phyloP scores from a whole-genome alignment of 257 asterid species.

The Solanum chiquidenum region DNA sequence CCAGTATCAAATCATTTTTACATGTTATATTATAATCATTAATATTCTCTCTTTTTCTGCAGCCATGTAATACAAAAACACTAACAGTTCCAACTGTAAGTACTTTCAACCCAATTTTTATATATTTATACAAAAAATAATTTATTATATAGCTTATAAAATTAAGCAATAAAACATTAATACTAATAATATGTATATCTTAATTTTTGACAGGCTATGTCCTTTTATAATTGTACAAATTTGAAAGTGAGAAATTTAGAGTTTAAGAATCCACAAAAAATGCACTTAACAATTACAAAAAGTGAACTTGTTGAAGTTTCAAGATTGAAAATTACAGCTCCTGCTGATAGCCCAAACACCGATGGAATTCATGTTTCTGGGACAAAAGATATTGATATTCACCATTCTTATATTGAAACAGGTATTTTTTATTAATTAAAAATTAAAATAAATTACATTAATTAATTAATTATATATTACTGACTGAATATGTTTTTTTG shows the following conservation, averaged over 20 bases:
- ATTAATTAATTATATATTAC: too few relatives aligned
- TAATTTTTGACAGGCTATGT: conserved; percentile 48
- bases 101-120: background rate
- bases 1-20: too few relatives aligned
- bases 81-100: conserved; percentile 18
- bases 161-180: background rate
- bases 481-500: background rate
- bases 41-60: background rate
- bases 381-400: conserved; percentile 13
- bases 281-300: conserved; percentile 17
- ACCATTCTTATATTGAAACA: conserved; percentile 13
- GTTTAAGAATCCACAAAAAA: conserved; percentile 65
- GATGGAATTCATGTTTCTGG: conserved; percentile 34
- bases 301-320: conserved; percentile 17
- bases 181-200: background rate
- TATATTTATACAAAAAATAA: background rate
- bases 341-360: conserved; percentile 26
- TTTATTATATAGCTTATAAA: too few relatives aligned
- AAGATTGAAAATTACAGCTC: conserved; percentile 13
- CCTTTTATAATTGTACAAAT: conserved; percentile 51
- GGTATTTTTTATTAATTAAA: conserved; percentile 8
- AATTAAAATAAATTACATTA: background rate
- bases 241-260: conserved; percentile 35
- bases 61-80: conserved; percentile 19
- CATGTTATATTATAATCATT: background rate